phyloP scores from a whole-genome alignment of 345 rosid genomes.

The Erucastrum elatum region DNA sequence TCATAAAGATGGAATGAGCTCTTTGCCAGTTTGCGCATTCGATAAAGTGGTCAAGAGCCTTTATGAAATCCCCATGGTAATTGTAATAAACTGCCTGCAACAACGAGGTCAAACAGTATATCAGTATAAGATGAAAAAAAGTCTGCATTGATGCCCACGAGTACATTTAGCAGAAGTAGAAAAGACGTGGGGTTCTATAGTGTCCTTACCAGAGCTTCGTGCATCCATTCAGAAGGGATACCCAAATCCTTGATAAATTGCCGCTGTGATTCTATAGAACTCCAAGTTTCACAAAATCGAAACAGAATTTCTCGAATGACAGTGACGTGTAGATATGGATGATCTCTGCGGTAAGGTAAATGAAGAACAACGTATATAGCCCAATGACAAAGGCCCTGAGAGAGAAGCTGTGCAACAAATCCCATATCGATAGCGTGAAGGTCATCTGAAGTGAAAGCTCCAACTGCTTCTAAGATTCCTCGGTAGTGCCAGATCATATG shows the following conservation, averaged over 20 bases:
- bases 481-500: constrained; percentile 99
- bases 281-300: constrained; percentile 89
- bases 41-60: constrained; percentile 88
- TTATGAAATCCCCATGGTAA: constrained; percentile 62
- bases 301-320: constrained; percentile 84
- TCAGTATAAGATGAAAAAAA: neutral
- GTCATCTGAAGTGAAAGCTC: constrained; percentile 73
- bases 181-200: neutral
- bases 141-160: neutral
- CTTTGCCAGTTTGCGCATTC: constrained; percentile 86
- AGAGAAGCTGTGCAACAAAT: constrained; percentile 78
- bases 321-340: constrained; percentile 73
- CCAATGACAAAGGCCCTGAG: constrained; percentile 86
- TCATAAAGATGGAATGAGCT: constrained; percentile 78
- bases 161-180: constrained; percentile 13
- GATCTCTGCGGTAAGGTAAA: constrained; percentile 67
- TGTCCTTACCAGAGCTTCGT: constrained; percentile 82
- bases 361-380: constrained; percentile 93
- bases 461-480: constrained; percentile 74
- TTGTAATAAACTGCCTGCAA: constrained; percentile 76
- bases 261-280: constrained; percentile 67
- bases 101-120: neutral
- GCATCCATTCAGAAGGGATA: constrained; percentile 83
- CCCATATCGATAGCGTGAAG: constrained; percentile 95
- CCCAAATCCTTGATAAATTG: constrained; percentile 74